Base-by-base conservation (phyloP, 2,329 filamentous ascomycete genomes). In the Botrytis tulipae region DNA sequence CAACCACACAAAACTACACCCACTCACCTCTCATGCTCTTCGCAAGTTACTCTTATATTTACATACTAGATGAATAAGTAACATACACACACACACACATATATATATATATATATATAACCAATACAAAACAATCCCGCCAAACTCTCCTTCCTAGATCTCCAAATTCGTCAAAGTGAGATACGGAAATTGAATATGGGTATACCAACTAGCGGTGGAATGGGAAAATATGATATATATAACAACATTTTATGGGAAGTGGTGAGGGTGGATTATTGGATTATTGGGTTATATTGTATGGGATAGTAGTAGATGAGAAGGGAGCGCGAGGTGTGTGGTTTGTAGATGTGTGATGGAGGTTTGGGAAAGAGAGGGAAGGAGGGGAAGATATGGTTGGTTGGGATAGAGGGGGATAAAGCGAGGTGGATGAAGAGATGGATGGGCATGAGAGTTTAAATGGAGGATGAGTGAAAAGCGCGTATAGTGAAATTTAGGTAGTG, bases 261-360 rank as follows among this genome's bases (percentile, higher is more conserved):
- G 51, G 51, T 8, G 14, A 18, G 48, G 12, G n/a, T 9, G n/a
- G 12, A 2, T n/a, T n/a, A 16, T 54, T 40, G 20, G 35, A 12
- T n/a, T 42, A 8, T 40, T 22, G 12, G 44, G 44, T 46, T 22
- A 22, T 46, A 7, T 46, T 20, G 7, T 46, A 46, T 22, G 20
- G 46, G 46, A 51, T 14, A 14, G 22, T 48, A 12, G 9, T 51
- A 10, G 22, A 22, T 46, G 44, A 1, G 44, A 9, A 29, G n/a
- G 22, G 35, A 18, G 14, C 35, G 20, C 10, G 22, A n/a, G 10
- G n/a, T 62, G 16, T 42, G 25, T 20, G 25, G n/a, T 32, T 22
- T 29, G 9, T 63, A 76, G 71, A 57, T 77, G 2, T 72, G n/a
- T 18, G 42, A 46, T 9, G 20, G 20, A 63, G n/a, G 4, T 16